Evolutionary conservation across 1,284 basidiomycete genomes (phyloP).

Genomic region (Stygiomarasmius scandens): DNA sequence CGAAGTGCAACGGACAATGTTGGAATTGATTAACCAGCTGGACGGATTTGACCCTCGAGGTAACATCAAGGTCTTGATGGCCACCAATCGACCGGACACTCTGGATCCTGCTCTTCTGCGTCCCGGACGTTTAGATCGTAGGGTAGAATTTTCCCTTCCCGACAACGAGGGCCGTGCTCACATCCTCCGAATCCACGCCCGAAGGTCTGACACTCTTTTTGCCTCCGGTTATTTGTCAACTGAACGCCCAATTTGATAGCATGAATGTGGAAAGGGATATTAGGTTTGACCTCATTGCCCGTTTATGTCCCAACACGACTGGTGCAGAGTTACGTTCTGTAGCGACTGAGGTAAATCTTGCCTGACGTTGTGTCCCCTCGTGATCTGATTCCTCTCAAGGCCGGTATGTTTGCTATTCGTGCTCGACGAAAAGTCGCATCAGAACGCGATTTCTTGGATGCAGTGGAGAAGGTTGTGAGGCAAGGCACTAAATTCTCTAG

Average conservation of each 20-base stretch:
- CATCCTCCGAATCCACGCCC: constrained; percentile 95
- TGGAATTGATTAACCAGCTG: constrained; percentile 98
- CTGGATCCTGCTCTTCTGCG: constrained; percentile 96
- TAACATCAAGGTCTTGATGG: constrained; percentile 99
- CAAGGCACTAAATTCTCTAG: constrained; percentile 95
- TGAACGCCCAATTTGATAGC: constrained; percentile 44
- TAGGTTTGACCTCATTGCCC: constrained; percentile 96
- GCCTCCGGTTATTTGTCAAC: constrained; percentile 3
- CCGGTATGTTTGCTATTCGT: constrained; percentile 99
- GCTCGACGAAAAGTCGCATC: constrained; percentile 96
- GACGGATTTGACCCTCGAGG: constrained; percentile 99
- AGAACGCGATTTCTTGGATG: constrained; percentile 96
- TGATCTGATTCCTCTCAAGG: constrained; percentile 48
- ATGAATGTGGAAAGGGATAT: constrained; percentile 99
- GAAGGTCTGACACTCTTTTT: constrained; percentile 62
- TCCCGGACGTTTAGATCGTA: constrained; percentile 94
- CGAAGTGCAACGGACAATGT: constrained; percentile 99
- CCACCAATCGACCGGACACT: constrained; percentile 97
- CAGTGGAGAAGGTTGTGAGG: constrained; percentile 97
- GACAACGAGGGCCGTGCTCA: constrained; percentile 97
- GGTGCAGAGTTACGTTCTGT: constrained; percentile 97
- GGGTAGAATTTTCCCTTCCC: constrained; percentile 95
- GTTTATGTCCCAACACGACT: constrained; percentile 96
- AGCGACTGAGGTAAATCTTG: constrained; percentile 82
- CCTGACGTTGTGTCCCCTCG: constrained; percentile 2